Percentiles rank a stretch among this genome's conserved stretches.
These are phyloP conservation scores for Aurinia saxatilis DNA, from an alignment of 345 rosid genomes.

Conservation along the genomic window DNA sequence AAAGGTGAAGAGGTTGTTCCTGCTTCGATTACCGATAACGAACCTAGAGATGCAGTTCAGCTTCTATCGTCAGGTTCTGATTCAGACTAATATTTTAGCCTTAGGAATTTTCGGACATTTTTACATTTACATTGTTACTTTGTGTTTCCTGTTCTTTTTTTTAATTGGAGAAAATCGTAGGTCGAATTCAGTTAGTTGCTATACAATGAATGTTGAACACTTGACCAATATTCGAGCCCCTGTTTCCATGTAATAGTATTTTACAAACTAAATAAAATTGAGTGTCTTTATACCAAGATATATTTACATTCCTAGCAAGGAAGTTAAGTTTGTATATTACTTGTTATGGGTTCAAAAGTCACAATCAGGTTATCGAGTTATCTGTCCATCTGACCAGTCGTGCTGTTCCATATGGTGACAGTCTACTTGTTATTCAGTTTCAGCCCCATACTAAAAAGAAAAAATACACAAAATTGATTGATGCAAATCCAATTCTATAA, in stretches of 20 bases:
- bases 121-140: not conserved
- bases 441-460: too few species aligned
- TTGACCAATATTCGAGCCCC: not conserved
- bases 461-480: too few species aligned
- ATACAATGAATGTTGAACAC: not conserved
- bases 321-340: too few species aligned
- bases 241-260: not conserved
- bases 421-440: too few species aligned
- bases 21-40: conserved; percentile 62
- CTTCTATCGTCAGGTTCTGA: conserved; percentile 64
- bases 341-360: too few species aligned
- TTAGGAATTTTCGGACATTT: not conserved
- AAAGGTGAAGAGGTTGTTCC: conserved; percentile 31
- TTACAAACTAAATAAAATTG: too few species aligned
- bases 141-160: not conserved
- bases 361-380: too few species aligned
- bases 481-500: too few species aligned
- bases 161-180: not conserved
- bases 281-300: too few species aligned
- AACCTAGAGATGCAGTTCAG: conserved; percentile 66
- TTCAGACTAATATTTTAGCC: conserved; percentile 30
- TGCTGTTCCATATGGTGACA: too few species aligned
- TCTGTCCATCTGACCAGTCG: too few species aligned
- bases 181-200: not conserved
- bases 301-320: too few species aligned